Evolutionary conservation across 2,329 filamentous ascomycete species (phyloP), one percentile per base, ranked within the genome.

Genomic region (Sphaerulina musiva): DNA sequence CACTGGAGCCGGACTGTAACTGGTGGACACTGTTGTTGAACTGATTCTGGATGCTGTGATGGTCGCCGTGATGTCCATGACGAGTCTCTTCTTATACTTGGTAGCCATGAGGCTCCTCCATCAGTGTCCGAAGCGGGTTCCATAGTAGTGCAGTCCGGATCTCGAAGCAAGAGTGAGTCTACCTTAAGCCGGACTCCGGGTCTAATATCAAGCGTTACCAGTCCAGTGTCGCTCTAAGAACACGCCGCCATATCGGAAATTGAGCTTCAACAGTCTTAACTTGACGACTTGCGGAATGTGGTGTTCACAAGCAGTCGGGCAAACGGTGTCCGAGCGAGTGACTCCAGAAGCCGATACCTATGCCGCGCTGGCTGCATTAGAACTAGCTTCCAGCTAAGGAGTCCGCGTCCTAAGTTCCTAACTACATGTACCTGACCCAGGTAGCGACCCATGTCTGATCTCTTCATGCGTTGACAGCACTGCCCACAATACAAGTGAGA

Each of bases 181-280:
- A 39, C 46, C 17, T 38, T 26, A 14, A 39, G 32, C 32, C 46
- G 46, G 46, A 48, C 20, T 49, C 47, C 47, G 47, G 39, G 17
- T 42, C 32, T 48, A 48, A 32, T 23, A 23, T 14, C 14, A 23
- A 38, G 38, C 9, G 32, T 11, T 17, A 49, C 39, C 34, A 26
- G 6, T 40, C 47, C 46, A 34, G 46, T 48, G 29, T 48, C 36
- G 32, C 41, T 48, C 46, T 34, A 48, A 48, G 31, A 14, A 48
- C 46, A 39, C 46, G 46, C 46, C 46, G 34, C 38, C 32, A 48
- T 48, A 48, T 48, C 46, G 46, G 46, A 40, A 3, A 40, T 48
- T 48, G 34, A 23, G 23, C 26, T 39, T 40, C 2, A n/a, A 48
- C 14, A 26, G 11, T 36, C 36, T 41, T 38, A 11, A 20, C 23